Conservation (phyloP, 352 stramenopile species). For the Thraustotheca clavata region DNA sequence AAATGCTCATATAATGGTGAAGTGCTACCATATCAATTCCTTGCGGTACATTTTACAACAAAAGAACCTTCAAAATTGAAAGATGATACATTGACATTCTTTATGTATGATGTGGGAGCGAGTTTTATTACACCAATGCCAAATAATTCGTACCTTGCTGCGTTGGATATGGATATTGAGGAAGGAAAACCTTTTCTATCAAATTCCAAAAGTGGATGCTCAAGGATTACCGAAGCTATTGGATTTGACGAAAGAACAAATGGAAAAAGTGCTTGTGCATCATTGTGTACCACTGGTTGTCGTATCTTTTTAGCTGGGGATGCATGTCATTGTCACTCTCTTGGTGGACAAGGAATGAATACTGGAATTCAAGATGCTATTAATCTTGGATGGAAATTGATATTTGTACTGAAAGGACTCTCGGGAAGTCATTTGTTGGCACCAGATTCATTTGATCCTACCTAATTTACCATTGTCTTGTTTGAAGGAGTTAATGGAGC, state of each 20-base stretch:
- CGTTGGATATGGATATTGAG: not conserved
- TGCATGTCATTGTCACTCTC: constrained; percentile 8
- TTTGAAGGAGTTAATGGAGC: not conserved
- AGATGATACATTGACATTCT: not conserved
- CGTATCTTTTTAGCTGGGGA: constrained; percentile 7
- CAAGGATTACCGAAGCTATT: no score
- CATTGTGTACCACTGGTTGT: no score
- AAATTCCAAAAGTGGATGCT: no score
- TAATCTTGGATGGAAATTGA: constrained; percentile 14
- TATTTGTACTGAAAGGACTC: not conserved
- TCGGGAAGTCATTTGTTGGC: no score
- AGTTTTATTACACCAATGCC: constrained; percentile 8
- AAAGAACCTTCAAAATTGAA: not conserved
- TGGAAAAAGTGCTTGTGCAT: no score
- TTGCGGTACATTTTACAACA: not conserved
- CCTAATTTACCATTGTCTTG: not conserved
- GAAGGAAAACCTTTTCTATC: no score
- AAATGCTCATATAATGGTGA: not conserved
- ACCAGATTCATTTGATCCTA: no score
- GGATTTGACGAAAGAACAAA: no score
- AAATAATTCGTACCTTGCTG: not conserved
- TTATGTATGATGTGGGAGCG: not conserved
- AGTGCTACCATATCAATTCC: not conserved
- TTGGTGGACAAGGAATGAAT: constrained; percentile 11
- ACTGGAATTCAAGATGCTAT: constrained; percentile 12